Conservation (phyloP, 305 asterid species). For the Fraxinus xanthoxyloides region DNA sequence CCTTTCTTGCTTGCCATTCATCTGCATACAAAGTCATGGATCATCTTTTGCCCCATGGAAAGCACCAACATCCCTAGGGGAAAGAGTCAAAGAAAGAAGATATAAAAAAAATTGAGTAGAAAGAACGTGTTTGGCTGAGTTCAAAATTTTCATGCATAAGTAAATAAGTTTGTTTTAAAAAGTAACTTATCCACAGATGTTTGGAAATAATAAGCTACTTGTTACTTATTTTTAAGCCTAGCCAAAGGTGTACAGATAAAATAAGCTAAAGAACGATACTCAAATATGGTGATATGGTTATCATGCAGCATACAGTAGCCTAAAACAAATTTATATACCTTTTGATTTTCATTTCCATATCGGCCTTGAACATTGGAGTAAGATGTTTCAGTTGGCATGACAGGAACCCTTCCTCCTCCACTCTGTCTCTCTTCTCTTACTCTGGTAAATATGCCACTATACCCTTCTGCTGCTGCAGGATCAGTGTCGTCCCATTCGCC, state of each 20-base stretch:
- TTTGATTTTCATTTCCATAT: conserved; percentile 39
- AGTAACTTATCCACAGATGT: not conserved
- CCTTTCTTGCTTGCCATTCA: not conserved
- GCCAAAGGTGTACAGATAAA: not conserved
- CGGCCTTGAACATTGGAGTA: conserved; percentile 51
- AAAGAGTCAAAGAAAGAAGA: not conserved
- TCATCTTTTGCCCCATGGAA: conserved; percentile 64
- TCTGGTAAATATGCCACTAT: conserved; percentile 56
- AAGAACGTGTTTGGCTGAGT: not conserved
- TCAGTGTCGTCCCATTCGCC: conserved; percentile 92
- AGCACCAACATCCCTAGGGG: conserved; percentile 67
- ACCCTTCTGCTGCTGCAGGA: conserved; percentile 87
- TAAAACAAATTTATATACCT: conserved; percentile 41
- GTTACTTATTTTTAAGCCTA: not conserved
- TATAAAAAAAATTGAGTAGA: not conserved
- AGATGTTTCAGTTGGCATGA: conserved; percentile 50
- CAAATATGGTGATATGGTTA: not conserved
- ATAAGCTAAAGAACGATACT: not conserved
- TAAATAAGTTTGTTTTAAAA: not conserved
- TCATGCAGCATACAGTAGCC: not conserved
- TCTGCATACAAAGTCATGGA: not conserved
- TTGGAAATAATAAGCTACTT: not conserved
- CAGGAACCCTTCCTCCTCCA: conserved; percentile 78
- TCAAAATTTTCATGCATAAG: not conserved
- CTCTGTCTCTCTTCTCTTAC: conserved; percentile 72